Conservation (phyloP, 73 alveolate genomes). For the Paramecium sonneborni region DNA sequence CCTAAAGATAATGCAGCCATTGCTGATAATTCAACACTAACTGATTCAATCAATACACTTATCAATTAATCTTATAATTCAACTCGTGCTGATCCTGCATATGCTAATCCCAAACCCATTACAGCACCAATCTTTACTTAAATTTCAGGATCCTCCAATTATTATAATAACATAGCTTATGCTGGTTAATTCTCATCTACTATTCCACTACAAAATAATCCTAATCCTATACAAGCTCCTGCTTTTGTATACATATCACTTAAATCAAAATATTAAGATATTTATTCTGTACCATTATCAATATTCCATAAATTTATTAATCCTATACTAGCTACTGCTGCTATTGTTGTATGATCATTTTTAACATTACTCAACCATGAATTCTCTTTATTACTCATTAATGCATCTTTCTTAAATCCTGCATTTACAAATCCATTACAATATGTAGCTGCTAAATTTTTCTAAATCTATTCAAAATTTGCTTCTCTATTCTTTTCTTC, state of each 20-base stretch:
- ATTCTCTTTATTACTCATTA: slow-evolving; percentile 75
- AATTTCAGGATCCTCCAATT: slow-evolving; percentile 73
- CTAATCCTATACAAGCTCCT: slow-evolving; percentile 91
- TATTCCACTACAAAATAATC: slow-evolving; percentile 84
- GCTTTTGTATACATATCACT: slow-evolving; percentile 78
- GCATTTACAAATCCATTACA: slow-evolving; percentile 98
- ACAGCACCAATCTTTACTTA: slow-evolving; percentile 75
- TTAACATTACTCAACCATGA: slow-evolving; percentile 91
- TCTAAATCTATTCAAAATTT: slow-evolving; percentile 79
- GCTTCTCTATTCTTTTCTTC: slow-evolving; percentile 81
- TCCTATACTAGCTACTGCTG: slow-evolving; percentile 82
- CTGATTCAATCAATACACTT: slow-evolving; percentile 78
- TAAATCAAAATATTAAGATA: slow-evolving; percentile 85
- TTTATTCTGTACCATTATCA: slow-evolving; percentile 89
- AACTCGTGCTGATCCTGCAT: slow-evolving; percentile 89
- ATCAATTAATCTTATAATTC: slow-evolving; percentile 77
- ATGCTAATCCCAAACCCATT: slow-evolving; percentile 82
- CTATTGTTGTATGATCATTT: slow-evolving; percentile 79
- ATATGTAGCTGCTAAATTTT: slow-evolving; percentile 92
- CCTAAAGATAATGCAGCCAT: slow-evolving; percentile 98
- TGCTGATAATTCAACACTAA: slow-evolving; percentile 93
- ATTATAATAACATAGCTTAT: slow-evolving; percentile 81
- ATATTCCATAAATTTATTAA: slow-evolving; percentile 83
- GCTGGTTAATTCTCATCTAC: slow-evolving; percentile 90
- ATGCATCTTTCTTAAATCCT: slow-evolving; percentile 96